phyloP scores from a whole-genome alignment of 192 early-diverging fungal species.

The Chytriomyces sp. region DNA sequence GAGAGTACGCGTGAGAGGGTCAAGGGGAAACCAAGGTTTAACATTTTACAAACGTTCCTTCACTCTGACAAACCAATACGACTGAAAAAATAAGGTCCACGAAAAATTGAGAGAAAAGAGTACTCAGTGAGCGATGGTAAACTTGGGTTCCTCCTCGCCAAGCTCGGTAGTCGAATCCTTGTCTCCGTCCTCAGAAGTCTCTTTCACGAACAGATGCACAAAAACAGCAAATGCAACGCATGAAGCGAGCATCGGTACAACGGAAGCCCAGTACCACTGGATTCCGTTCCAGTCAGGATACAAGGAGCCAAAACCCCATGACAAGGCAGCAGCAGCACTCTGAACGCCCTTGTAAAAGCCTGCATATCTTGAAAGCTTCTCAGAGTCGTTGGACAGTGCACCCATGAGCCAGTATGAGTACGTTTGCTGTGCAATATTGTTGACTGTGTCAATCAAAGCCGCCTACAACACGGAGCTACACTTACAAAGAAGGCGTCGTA shows the following conservation, averaged over 20 bases:
- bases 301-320: constrained; percentile 43
- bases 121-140: too few species aligned
- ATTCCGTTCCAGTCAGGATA: background rate
- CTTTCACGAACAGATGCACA: background rate
- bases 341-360: constrained; percentile 91
- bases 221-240: constrained; percentile 26
- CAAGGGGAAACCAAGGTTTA: too few species aligned
- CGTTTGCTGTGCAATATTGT: too few species aligned
- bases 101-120: too few species aligned
- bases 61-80: too few species aligned
- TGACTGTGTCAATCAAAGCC: too few species aligned
- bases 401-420: constrained; percentile 81
- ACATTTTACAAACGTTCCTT: too few species aligned
- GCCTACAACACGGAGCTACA: too few species aligned
- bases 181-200: background rate
- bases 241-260: constrained; percentile 56
- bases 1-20: too few species aligned
- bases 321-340: constrained; percentile 68
- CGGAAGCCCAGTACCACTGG: constrained; percentile 66
- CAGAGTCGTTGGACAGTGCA: constrained; percentile 76
- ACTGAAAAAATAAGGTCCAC: too few species aligned
- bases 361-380: constrained; percentile 37
- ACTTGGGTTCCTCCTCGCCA: too few species aligned
- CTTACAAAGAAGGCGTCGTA: constrained; percentile 78
- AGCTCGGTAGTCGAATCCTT: background rate